These are phyloP conservation scores for Xylaria polymorpha DNA, from an alignment of 2,329 filamentous ascomycete species.

Conservation along the genomic window DNA sequence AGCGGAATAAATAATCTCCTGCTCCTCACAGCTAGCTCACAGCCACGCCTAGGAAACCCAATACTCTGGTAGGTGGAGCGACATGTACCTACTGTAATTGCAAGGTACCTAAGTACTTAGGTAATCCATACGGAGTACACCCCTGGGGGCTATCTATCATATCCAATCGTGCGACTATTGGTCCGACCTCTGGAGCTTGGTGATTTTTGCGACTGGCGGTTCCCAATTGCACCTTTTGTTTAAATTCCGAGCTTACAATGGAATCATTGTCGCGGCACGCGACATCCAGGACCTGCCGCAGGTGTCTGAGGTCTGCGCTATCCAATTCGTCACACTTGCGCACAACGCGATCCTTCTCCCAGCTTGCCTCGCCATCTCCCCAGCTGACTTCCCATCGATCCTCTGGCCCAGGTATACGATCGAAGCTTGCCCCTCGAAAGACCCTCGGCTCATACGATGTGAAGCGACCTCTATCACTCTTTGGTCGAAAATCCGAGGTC, in stretches of 20 bases:
- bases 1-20: neutral
- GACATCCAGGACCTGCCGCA: conserved; percentile 47
- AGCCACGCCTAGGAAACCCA: too few relatives aligned
- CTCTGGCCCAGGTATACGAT: conserved; percentile 26
- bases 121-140: too few relatives aligned
- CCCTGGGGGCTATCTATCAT: neutral
- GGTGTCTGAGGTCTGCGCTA: conserved; percentile 44
- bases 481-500: conserved; percentile 43
- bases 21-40: neutral
- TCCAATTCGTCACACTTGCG: conserved; percentile 37
- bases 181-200: conserved; percentile 19
- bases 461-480: conserved; percentile 46
- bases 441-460: conserved; percentile 13
- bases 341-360: conserved; percentile 42
- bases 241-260: conserved; percentile 39
- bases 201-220: conserved; percentile 4
- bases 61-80: neutral
- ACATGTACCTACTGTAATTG: conserved; percentile 1
- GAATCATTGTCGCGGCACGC: conserved; percentile 47
- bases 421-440: conserved; percentile 30
- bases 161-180: conserved; percentile 20
- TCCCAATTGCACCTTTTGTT: conserved; percentile 7
- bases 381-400: conserved; percentile 25
- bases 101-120: too few relatives aligned
- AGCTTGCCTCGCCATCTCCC: conserved; percentile 34